Percentiles rank a stretch among this genome's conserved stretches.
Evolutionary conservation across 352 stramenopile genomes (phyloP).

Genomic region (Lagenidium giganteum): DNA sequence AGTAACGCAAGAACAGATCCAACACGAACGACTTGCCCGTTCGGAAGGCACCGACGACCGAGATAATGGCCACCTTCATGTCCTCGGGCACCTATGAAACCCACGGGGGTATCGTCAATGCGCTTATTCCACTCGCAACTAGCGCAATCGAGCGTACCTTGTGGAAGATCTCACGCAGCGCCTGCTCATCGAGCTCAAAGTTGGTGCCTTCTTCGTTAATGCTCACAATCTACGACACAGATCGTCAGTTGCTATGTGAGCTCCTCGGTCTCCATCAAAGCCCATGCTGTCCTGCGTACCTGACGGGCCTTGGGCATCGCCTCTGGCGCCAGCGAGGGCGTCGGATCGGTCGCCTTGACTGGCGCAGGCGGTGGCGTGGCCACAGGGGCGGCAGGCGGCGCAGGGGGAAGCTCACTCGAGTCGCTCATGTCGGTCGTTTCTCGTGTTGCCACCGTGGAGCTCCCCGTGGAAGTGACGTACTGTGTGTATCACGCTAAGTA

Average conservation of each 20-base stretch:
- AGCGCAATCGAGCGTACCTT: conserved; percentile 5
- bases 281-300: too few relatives aligned
- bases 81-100: conserved; percentile 82
- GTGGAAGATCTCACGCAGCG: conserved; percentile 56
- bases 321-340: conserved; percentile 19
- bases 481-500: conserved; percentile 1
- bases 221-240: conserved; percentile 58
- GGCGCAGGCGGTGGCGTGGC: conserved; percentile 1
- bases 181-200: conserved; percentile 74
- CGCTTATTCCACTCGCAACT: too few relatives aligned
- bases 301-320: conserved; percentile 39
- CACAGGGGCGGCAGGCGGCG: conserved; percentile 3
- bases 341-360: conserved; percentile 13
- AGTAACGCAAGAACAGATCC: conserved; percentile 96
- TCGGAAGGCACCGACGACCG: conserved; percentile 97
- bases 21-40: conserved; percentile 99
- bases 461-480: conserved; percentile 4
- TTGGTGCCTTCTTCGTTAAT: conserved; percentile 87
- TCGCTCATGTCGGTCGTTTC: conserved; percentile 1
- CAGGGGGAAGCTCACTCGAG: neutral
- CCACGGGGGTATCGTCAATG: too few relatives aligned
- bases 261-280: too few relatives aligned
- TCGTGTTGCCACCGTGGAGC: neutral
- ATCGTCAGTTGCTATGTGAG: neutral
- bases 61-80: conserved; percentile 98